phyloP scores from a whole-genome alignment of 1,139 yeast genomes.

The Saccharomyces pastorianus region DNA sequence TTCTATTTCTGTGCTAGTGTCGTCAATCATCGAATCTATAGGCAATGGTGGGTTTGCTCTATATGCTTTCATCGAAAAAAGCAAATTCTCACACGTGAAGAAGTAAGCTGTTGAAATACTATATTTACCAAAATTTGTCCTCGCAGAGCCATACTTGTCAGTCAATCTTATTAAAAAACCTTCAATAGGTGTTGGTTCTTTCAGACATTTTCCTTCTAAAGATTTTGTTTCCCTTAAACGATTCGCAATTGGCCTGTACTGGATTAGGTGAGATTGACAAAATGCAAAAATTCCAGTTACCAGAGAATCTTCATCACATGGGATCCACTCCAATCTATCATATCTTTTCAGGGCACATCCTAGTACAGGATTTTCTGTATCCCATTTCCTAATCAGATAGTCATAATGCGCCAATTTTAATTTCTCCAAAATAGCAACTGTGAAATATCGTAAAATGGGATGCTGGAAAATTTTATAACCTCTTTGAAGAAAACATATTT shows the following conservation, averaged over 20 bases:
- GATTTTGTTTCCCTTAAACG: constrained; percentile 34
- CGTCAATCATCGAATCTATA: constrained; percentile 28
- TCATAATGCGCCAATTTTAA: constrained; percentile 18
- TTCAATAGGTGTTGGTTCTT: constrained; percentile 64
- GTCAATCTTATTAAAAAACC: constrained; percentile 64
- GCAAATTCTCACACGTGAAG: constrained; percentile 50
- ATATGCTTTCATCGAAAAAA: constrained; percentile 50
- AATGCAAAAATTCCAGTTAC: constrained; percentile 7
- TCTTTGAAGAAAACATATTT: constrained; percentile 7
- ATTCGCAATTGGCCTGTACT: constrained; percentile 40
- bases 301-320: constrained; percentile 33
- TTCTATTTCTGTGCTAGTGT: constrained; percentile 24
- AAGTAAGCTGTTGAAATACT: constrained; percentile 54
- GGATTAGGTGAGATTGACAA: constrained; percentile 12
- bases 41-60: constrained; percentile 59
- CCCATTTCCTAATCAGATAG: constrained; percentile 16
- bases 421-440: constrained; percentile 12
- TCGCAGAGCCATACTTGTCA: constrained; percentile 42
- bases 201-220: constrained; percentile 12
- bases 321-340: constrained; percentile 71
- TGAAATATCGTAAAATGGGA: constrained; percentile 17
- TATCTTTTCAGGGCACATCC: constrained; percentile 60
- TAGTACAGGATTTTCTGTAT: constrained; percentile 24
- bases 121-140: constrained; percentile 36
- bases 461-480: constrained; percentile 13